Conservation (phyloP, 1,284 basidiomycete species). For the Heterobasidion irregulare region DNA sequence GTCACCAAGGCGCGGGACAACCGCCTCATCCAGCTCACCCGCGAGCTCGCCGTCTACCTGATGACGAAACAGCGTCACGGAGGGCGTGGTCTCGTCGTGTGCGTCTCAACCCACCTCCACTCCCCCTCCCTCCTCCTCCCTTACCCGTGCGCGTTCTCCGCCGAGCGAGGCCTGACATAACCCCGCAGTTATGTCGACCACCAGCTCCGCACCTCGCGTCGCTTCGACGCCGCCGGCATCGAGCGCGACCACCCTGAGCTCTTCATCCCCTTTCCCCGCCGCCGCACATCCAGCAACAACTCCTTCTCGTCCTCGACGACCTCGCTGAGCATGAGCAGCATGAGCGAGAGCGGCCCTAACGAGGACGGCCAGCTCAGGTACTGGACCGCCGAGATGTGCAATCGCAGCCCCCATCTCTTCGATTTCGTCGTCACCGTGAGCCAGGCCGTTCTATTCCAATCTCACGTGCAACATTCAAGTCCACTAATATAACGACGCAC, state of each 20-base stretch:
- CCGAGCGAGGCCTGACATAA: neutral
- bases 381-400: conserved; percentile 98
- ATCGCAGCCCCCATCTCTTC: conserved; percentile 84
- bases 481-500: neutral
- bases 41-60: conserved; percentile 90
- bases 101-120: conserved; percentile 21
- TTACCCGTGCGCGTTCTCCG: neutral
- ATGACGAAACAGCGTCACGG: conserved; percentile 72
- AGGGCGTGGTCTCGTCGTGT: conserved; percentile 75
- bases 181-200: conserved; percentile 82
- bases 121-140: neutral
- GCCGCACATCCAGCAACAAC: conserved; percentile 62
- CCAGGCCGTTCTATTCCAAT: conserved; percentile 8
- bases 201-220: conserved; percentile 85
- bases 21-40: conserved; percentile 88
- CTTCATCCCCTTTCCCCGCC: conserved; percentile 71
- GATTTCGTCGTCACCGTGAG: conserved; percentile 96
- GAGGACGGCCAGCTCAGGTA: conserved; percentile 92
- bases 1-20: conserved; percentile 99
- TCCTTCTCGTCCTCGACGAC: conserved; percentile 50
- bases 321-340: conserved; percentile 4
- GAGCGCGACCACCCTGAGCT: conserved; percentile 82
- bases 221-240: conserved; percentile 92
- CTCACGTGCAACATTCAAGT: neutral
- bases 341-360: conserved; percentile 20